phyloP scores from a whole-genome alignment of 208 protist species.

The Zelonia costaricensis region DNA sequence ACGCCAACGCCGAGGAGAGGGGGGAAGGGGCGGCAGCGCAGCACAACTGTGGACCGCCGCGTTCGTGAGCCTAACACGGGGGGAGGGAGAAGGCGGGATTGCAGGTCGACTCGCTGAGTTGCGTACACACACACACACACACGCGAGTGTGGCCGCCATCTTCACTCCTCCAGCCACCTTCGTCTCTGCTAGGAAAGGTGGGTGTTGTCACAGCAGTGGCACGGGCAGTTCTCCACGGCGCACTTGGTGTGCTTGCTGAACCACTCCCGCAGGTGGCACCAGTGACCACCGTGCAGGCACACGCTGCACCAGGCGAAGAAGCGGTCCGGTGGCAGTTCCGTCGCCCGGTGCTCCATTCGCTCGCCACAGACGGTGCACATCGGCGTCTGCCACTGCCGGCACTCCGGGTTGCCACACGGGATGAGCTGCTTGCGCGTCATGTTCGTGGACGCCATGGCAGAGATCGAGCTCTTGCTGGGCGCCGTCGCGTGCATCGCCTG shows the following conservation, averaged over 20 bases:
- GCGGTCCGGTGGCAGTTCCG: conserved; percentile 46
- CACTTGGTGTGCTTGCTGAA: conserved; percentile 84
- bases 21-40: too few relatives aligned
- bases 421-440: conserved; percentile 28
- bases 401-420: conserved; percentile 64
- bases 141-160: too few relatives aligned
- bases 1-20: too few relatives aligned
- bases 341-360: conserved; percentile 48
- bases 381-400: conserved; percentile 55
- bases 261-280: conserved; percentile 79
- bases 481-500: conserved; percentile 62
- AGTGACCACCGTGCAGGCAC: conserved; percentile 89
- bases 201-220: conserved; percentile 52
- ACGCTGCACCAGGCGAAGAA: conserved; percentile 87
- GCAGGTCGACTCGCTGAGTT: background rate
- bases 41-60: too few relatives aligned
- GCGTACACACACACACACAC: too few relatives aligned
- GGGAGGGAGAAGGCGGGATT: background rate
- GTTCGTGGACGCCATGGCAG: conserved; percentile 21
- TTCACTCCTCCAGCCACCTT: too few relatives aligned
- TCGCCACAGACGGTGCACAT: conserved; percentile 85
- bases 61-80: too few relatives aligned
- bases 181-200: conserved; percentile 1
- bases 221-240: conserved; percentile 82
- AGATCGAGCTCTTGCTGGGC: conserved; percentile 17